phyloP scores from a whole-genome alignment of 768 basidiomycete species.

The Terana coerulea region DNA sequence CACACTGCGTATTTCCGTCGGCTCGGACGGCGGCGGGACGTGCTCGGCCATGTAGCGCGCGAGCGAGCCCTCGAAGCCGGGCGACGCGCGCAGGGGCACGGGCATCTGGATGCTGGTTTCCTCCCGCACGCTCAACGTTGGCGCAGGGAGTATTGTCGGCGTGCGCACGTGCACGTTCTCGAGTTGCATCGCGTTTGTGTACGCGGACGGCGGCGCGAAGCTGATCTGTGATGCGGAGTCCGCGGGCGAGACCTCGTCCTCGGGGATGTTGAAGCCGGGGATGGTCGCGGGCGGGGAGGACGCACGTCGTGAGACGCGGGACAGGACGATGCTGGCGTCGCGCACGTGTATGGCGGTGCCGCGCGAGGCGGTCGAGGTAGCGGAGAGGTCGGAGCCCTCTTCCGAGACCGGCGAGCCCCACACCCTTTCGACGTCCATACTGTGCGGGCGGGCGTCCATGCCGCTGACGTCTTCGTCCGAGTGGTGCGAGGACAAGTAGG shows the following conservation, averaged over 20 bases:
- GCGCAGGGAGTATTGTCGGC: neutral
- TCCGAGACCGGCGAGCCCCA: slow-evolving; percentile 1
- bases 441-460: neutral
- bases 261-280: slow-evolving; percentile 2
- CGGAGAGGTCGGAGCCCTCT: neutral
- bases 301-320: neutral
- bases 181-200: neutral
- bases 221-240: neutral
- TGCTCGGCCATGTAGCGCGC: neutral
- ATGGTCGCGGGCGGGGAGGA: slow-evolving; percentile 4
- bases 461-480: slow-evolving; percentile 7
- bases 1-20: neutral
- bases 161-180: neutral
- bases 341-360: neutral
- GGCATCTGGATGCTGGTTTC: slow-evolving; percentile 5
- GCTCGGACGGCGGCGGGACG: neutral
- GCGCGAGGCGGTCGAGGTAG: neutral
- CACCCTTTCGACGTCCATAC: neutral
- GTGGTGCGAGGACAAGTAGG: slow-evolving; percentile 9
- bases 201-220: neutral
- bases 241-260: slow-evolving; percentile 4
- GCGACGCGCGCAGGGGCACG: slow-evolving; percentile 3
- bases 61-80: slow-evolving; percentile 3
- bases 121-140: too few species aligned
- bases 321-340: neutral